Conservation (phyloP, 768 basidiomycete genomes). For the Cystobasidium ongulense region DNA sequence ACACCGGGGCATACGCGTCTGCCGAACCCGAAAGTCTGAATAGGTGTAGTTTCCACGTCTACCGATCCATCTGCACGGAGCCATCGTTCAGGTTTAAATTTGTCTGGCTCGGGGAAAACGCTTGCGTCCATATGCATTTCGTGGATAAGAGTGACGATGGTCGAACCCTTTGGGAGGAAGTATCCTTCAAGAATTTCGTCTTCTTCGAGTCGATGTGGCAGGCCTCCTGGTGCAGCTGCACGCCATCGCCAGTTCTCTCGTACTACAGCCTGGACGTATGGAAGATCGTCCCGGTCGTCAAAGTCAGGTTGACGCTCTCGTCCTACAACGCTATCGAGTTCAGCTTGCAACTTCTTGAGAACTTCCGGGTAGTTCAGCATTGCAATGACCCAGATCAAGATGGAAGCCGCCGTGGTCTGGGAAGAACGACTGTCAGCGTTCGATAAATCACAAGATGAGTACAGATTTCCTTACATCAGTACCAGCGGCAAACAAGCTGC, state of each 20-base stretch:
- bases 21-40: constrained; percentile 14
- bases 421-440: neutral
- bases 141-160: neutral
- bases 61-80: constrained; percentile 25
- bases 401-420: neutral
- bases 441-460: neutral
- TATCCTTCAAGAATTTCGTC: neutral
- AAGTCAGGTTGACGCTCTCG: constrained; percentile 37
- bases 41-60: neutral
- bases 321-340: constrained; percentile 40
- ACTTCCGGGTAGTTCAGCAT: constrained; percentile 9
- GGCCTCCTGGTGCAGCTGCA: constrained; percentile 19
- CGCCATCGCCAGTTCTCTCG: constrained; percentile 36
- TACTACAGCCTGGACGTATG: constrained; percentile 35
- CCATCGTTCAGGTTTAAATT: constrained; percentile 36
- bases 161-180: constrained; percentile 21
- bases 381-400: constrained; percentile 19
- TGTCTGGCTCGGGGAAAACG: constrained; percentile 37
- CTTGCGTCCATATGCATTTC: constrained; percentile 27
- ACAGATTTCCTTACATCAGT: neutral
- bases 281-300: constrained; percentile 35
- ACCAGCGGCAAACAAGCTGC: neutral
- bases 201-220: neutral
- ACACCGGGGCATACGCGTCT: constrained; percentile 28
- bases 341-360: constrained; percentile 32